phyloP scores from a whole-genome alignment of 2,329 filamentous ascomycete genomes.

The Cryphonectria nitschkei region DNA sequence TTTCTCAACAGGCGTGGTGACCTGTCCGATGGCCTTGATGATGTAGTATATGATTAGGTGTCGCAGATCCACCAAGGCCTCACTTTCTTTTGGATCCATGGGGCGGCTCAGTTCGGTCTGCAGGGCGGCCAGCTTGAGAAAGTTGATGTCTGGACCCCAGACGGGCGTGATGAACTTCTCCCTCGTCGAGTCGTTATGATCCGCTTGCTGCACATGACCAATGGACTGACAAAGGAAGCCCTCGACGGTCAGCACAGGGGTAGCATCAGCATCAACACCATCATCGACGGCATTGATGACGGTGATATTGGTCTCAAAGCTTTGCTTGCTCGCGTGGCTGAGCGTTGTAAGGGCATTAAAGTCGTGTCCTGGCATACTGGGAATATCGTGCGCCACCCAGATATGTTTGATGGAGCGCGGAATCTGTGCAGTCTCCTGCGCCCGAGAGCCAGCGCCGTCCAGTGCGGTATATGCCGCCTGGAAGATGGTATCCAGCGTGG shows the following conservation, averaged over 20 bases:
- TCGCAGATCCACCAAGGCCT: constrained; percentile 12
- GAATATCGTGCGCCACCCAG: background rate
- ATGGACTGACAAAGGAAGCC: constrained; percentile 10
- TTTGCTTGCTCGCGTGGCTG: constrained; percentile 3
- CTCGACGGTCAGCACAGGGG: background rate
- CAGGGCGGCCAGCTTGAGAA: background rate
- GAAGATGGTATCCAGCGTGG: constrained; percentile 40
- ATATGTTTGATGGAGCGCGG: constrained; percentile 1
- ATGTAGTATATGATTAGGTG: constrained; percentile 25
- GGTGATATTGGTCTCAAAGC: constrained; percentile 5
- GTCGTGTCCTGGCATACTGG: background rate
- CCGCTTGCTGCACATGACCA: background rate
- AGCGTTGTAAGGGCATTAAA: background rate
- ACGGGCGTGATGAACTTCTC: background rate
- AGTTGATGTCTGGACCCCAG: constrained; percentile 7
- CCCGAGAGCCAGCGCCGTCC: background rate
- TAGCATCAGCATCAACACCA: background rate
- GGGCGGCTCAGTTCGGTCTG: background rate
- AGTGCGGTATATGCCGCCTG: constrained; percentile 30
- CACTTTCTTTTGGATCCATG: background rate
- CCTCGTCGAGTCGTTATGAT: background rate
- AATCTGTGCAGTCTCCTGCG: background rate
- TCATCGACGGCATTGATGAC: background rate
- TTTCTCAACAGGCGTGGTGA: background rate
- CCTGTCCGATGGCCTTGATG: background rate